Evolutionary conservation across 768 basidiomycete genomes (phyloP).

Genomic region (Calocera cornea): DNA sequence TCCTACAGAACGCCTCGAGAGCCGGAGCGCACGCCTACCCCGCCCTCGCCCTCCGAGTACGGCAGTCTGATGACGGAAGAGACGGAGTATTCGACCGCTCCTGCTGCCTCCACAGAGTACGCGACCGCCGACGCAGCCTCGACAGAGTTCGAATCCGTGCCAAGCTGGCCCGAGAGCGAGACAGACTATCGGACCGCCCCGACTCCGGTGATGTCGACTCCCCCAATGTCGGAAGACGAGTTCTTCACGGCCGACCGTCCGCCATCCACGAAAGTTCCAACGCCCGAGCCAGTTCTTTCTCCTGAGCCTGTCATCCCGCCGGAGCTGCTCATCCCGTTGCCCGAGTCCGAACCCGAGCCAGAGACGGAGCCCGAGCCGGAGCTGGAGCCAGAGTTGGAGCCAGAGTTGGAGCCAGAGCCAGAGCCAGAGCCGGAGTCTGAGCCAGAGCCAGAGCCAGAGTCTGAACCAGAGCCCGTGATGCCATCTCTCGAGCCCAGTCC

Average conservation of each 20-base stretch:
- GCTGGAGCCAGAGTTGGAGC: background rate
- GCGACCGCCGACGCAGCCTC: constrained; percentile 28
- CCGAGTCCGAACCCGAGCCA: background rate
- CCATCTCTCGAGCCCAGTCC: too few species aligned
- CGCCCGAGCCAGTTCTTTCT: background rate
- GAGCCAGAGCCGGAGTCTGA: background rate
- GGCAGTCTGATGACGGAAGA: background rate
- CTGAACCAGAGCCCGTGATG: background rate
- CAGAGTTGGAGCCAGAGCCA: background rate
- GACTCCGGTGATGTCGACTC: background rate
- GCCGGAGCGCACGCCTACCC: background rate
- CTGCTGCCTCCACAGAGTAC: constrained; percentile 30
- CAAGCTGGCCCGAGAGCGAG: constrained; percentile 13
- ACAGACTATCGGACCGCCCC: background rate
- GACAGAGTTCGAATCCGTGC: constrained; percentile 36
- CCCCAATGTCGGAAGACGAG: background rate
- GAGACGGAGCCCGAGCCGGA: background rate
- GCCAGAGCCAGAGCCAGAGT: background rate
- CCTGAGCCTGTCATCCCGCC: background rate
- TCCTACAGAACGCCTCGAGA: background rate
- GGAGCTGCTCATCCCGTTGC: background rate
- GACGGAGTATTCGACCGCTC: constrained; percentile 32
- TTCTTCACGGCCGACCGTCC: background rate
- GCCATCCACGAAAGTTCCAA: background rate
- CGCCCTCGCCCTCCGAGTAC: background rate